These are phyloP conservation scores for Fusarium goolgardi DNA, from an alignment of 2,329 filamentous ascomycete species.

Conservation along the genomic window DNA sequence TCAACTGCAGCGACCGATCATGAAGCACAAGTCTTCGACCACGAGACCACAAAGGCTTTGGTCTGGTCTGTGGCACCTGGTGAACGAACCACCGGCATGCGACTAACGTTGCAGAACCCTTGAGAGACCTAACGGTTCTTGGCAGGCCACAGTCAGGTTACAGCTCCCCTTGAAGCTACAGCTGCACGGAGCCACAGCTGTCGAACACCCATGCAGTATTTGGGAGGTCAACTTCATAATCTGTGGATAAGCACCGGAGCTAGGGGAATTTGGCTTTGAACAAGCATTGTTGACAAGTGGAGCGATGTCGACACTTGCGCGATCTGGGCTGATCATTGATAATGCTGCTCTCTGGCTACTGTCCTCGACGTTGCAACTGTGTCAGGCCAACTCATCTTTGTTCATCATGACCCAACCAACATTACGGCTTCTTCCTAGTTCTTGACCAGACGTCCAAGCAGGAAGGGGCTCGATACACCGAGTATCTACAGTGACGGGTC, in stretches of 20 bases:
- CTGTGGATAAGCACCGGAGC: slow-evolving; percentile 11
- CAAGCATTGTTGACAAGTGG: slow-evolving; percentile 32
- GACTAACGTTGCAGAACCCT: slow-evolving; percentile 32
- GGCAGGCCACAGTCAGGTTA: slow-evolving; percentile 20
- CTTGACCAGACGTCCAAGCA: neutral
- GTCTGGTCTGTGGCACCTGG: slow-evolving; percentile 9
- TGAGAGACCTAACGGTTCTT: slow-evolving; percentile 29
- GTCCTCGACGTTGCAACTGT: slow-evolving; percentile 1
- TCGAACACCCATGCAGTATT: slow-evolving; percentile 27
- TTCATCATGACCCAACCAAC: neutral
- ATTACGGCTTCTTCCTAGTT: neutral
- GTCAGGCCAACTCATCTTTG: neutral
- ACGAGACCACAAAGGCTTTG: slow-evolving; percentile 25
- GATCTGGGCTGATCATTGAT: slow-evolving; percentile 38
- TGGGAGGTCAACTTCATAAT: slow-evolving; percentile 24
- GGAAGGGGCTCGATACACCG: neutral
- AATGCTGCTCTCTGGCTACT: slow-evolving; percentile 5
- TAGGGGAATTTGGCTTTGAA: slow-evolving; percentile 14
- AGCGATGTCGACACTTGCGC: slow-evolving; percentile 9
- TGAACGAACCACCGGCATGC: slow-evolving; percentile 22
- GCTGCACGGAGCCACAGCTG: slow-evolving; percentile 7
- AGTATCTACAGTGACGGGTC: neutral
- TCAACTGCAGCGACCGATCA: slow-evolving; percentile 14
- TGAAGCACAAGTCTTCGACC: slow-evolving; percentile 18
- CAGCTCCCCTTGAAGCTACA: slow-evolving; percentile 3